Percentiles rank a stretch among this genome's conserved stretches.
Evolutionary conservation across 225 moss, liverwort and hornwort species (phyloP).

Genomic region (Lunularia cruciata): DNA sequence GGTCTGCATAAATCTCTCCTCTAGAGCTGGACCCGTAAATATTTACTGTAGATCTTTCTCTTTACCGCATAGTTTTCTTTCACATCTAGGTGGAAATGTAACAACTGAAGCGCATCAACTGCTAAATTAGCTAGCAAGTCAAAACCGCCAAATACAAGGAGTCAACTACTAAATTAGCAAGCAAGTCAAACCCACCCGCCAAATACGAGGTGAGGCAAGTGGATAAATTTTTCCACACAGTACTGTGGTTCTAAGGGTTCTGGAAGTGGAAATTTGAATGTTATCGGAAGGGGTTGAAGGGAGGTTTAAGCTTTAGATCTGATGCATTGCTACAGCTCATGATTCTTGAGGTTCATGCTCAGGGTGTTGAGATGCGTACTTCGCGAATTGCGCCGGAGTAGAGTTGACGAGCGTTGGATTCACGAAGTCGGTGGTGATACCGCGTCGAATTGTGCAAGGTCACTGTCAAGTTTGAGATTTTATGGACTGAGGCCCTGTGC

Average conservation of each 20-base stretch:
- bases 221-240: too few species aligned
- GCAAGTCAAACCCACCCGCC: neutral
- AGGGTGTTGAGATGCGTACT: neutral
- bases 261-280: neutral
- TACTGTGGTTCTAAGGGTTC: neutral
- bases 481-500: neutral
- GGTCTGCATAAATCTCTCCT: too few species aligned
- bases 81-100: too few species aligned
- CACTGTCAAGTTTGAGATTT: neutral
- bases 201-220: too few species aligned
- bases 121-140: neutral
- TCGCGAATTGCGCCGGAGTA: slow-evolving; percentile 1
- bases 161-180: too few species aligned
- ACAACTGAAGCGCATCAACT: too few species aligned
- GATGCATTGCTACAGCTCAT: too few species aligned
- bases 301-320: neutral
- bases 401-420: neutral
- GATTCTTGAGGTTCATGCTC: neutral
- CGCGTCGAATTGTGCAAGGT: neutral
- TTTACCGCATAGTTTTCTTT: too few species aligned
- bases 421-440: neutral
- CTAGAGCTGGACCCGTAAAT: too few species aligned
- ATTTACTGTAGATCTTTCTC: too few species aligned
- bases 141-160: too few species aligned
- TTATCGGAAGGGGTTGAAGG: neutral